Conservation (phyloP, 305 asterid species). For the Caryopteris hybrid region DNA sequence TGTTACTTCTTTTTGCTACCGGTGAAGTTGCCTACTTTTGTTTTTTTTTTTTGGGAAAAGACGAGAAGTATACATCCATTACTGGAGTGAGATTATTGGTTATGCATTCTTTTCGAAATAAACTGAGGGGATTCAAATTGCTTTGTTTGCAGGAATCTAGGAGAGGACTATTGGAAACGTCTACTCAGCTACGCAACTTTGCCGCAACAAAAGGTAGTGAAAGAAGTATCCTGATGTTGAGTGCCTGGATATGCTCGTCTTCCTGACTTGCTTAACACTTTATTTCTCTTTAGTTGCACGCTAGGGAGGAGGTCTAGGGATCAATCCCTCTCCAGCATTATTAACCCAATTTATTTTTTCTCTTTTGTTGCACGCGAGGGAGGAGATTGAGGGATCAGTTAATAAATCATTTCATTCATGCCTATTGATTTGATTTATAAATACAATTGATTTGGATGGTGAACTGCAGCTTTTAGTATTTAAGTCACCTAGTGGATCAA, state of each 20-base stretch:
- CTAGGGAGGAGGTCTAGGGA: not conserved
- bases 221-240: not conserved
- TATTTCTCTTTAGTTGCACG: not conserved
- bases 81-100: not conserved
- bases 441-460: not conserved
- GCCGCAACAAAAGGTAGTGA: conserved; percentile 32
- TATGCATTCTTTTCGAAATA: not conserved
- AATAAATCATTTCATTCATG: not conserved
- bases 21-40: too few relatives aligned
- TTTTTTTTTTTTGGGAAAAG: not conserved
- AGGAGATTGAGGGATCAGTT: not conserved
- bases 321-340: not conserved
- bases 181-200: conserved; percentile 27
- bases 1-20: not conserved
- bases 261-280: not conserved
- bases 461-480: not conserved
- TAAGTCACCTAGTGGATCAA: not conserved
- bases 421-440: not conserved
- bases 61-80: not conserved
- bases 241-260: not conserved
- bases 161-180: conserved; percentile 25
- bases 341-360: not conserved
- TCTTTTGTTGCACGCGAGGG: not conserved
- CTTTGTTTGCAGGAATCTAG: conserved; percentile 19
- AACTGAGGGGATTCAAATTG: not conserved